Percentiles rank a stretch among this genome's conserved stretches.
These are phyloP conservation scores for Aspergillus nanangensis DNA, from an alignment of 495 filamentous ascomycete genomes.

Conservation along the genomic window DNA sequence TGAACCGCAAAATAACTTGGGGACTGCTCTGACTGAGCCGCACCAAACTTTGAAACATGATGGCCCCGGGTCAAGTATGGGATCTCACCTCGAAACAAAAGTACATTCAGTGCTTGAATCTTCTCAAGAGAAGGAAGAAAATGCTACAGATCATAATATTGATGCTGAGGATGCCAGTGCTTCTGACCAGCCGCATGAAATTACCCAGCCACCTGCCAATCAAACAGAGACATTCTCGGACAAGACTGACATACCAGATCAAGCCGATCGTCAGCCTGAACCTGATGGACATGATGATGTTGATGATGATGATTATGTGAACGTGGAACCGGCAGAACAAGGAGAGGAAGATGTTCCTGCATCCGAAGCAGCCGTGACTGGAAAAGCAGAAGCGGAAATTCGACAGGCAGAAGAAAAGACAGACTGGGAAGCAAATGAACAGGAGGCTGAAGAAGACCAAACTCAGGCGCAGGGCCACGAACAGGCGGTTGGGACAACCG, in stretches of 20 bases:
- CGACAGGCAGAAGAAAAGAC: constrained; percentile 10
- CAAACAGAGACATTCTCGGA: constrained; percentile 11
- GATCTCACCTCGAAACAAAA: too few relatives aligned
- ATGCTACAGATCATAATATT: too few relatives aligned
- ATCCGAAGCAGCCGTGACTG: constrained; percentile 1
- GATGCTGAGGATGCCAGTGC: constrained; percentile 9
- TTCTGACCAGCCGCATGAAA: constrained; percentile 2
- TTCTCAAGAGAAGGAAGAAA: too few relatives aligned
- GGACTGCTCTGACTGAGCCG: too few relatives aligned
- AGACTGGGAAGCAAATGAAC: constrained; percentile 8
- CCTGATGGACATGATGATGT: background rate
- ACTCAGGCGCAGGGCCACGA: too few relatives aligned
- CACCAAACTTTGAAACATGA: too few relatives aligned
- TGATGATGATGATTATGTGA: background rate
- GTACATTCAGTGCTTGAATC: too few relatives aligned
- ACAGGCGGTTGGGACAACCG: too few relatives aligned
- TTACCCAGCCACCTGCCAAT: constrained; percentile 1
- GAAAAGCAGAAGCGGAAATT: constrained; percentile 2
- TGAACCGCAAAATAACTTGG: too few relatives aligned
- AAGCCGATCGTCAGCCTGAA: constrained; percentile 4
- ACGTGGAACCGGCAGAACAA: constrained; percentile 9
- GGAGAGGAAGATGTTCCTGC: constrained; percentile 4
- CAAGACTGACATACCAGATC: constrained; percentile 21
- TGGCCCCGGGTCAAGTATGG: too few relatives aligned
- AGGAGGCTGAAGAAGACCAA: background rate